These are phyloP conservation scores for Hygrophorus russula DNA, from an alignment of 768 basidiomycete genomes.

Conservation along the genomic window DNA sequence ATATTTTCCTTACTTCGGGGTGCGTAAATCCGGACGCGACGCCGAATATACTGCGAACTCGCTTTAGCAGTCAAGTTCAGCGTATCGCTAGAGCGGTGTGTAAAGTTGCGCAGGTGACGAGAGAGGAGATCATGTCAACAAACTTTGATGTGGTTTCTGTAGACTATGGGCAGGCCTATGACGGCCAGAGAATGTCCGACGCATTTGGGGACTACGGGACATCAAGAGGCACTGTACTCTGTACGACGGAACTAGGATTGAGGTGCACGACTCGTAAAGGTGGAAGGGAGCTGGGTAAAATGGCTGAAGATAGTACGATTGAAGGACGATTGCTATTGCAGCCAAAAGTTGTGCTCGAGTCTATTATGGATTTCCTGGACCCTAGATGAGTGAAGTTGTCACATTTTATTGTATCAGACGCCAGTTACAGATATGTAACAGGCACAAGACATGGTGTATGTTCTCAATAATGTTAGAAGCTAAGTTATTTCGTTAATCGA, in stretches of 20 bases:
- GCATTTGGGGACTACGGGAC: conserved; percentile 50
- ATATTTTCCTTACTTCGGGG: conserved; percentile 56
- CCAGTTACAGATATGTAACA: background rate
- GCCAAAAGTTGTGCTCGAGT: conserved; percentile 72
- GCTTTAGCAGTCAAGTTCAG: conserved; percentile 50
- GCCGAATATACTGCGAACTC: conserved; percentile 28
- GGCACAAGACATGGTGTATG: background rate
- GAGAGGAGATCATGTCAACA: conserved; percentile 71
- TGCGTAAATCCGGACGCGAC: conserved; percentile 15
- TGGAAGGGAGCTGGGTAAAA: conserved; percentile 12
- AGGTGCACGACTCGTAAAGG: conserved; percentile 46
- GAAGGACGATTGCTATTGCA: conserved; percentile 52
- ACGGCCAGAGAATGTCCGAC: conserved; percentile 20
- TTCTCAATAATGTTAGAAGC: background rate
- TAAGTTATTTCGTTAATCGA: too few relatives aligned
- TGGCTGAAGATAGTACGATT: conserved; percentile 28
- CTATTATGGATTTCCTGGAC: conserved; percentile 39
- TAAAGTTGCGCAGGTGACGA: conserved; percentile 48
- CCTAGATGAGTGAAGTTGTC: conserved; percentile 11
- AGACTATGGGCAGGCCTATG: conserved; percentile 40
- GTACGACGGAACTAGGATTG: conserved; percentile 64
- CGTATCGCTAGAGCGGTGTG: conserved; percentile 56
- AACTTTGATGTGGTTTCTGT: conserved; percentile 61
- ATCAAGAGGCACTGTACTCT: conserved; percentile 42
- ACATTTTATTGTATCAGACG: background rate